Evolutionary conservation across 176 grass and related monocot genomes (phyloP).

Genomic region (Eleusine coracana): DNA sequence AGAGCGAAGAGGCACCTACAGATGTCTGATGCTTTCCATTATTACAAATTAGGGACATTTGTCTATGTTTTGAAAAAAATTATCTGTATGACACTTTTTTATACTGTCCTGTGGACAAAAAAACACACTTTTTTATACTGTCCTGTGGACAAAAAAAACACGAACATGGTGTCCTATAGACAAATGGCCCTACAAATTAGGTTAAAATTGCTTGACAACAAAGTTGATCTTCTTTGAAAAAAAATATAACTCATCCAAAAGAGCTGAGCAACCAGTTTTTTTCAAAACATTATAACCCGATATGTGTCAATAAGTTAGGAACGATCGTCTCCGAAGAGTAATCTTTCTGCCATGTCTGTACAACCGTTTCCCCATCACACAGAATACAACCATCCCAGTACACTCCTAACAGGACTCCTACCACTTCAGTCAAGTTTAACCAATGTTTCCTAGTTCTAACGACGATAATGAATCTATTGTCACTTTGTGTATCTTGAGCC

Average conservation of each 20-base stretch:
- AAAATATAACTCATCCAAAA: neutral
- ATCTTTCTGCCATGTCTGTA: conserved; percentile 26
- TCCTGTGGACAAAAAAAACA: no score
- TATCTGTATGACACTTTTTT: no score
- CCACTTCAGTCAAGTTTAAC: neutral
- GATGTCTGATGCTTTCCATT: neutral
- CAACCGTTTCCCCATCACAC: conserved; percentile 10
- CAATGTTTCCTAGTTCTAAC: conserved; percentile 36
- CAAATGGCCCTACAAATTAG: neutral
- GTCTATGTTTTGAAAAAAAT: no score
- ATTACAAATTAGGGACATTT: neutral
- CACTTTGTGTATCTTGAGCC: neutral
- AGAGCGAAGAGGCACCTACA: neutral
- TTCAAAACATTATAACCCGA: neutral
- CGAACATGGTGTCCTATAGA: no score
- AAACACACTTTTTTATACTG: no score
- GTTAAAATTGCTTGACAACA: neutral
- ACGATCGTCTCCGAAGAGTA: neutral
- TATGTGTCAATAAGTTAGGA: conserved; percentile 20
- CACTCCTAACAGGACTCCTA: conserved; percentile 9
- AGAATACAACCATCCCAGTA: neutral
- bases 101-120: no score
- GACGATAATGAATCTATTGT: conserved; percentile 8
- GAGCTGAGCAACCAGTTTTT: neutral
- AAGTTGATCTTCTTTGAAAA: neutral